Percentiles rank a stretch among this genome's conserved stretches.
phyloP scores from a whole-genome alignment of 306 rosid species.

The Castanea mollissima region DNA sequence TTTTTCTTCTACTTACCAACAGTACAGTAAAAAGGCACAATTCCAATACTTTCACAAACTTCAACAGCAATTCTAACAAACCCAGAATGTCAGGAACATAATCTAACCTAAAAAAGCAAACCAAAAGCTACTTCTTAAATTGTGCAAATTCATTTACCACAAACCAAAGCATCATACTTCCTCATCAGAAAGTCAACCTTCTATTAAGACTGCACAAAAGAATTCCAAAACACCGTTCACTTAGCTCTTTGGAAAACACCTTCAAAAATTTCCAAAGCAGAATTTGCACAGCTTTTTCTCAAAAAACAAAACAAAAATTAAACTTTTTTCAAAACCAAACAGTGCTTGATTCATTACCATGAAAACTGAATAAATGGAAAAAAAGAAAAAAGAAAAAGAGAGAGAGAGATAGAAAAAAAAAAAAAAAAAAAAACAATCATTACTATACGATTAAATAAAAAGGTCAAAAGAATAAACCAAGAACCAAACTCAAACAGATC shows the following conservation, averaged over 20 bases:
- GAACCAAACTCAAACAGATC: conserved; percentile 8
- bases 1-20: conserved; percentile 4
- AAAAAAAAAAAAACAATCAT: background rate
- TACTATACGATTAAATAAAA: background rate
- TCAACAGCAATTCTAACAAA: background rate
- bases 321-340: conserved; percentile 16
- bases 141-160: background rate
- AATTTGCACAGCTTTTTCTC: conserved; percentile 20
- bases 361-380: background rate
- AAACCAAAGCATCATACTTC: conserved; percentile 16
- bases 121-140: background rate
- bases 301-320: conserved; percentile 1
- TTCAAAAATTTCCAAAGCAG: conserved; percentile 16
- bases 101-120: background rate
- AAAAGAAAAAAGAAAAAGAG: background rate
- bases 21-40: background rate
- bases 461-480: background rate
- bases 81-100: background rate
- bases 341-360: conserved; percentile 1
- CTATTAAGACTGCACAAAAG: conserved; percentile 19
- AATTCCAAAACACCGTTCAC: conserved; percentile 20
- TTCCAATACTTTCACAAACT: background rate
- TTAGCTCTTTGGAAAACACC: background rate
- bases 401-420: background rate
- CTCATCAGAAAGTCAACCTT: background rate